phyloP scores from a whole-genome alignment of 345 rosid genomes.

The Schrenkiella parvula region DNA sequence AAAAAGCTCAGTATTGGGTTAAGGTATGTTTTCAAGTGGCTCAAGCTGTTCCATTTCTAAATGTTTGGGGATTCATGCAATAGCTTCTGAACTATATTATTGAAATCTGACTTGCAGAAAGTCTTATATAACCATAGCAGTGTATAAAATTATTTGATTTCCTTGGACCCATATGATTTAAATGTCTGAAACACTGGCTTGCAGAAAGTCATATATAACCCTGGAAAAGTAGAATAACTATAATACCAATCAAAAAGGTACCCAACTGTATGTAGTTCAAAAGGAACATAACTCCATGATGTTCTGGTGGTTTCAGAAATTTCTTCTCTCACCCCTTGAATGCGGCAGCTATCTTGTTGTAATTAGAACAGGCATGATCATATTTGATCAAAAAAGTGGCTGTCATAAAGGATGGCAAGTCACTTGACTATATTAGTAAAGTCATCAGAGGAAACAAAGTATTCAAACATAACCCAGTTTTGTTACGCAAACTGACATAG shows the following conservation, averaged over 20 bases:
- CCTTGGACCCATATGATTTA: background rate
- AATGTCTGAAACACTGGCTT: background rate
- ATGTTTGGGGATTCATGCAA: background rate
- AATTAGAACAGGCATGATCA: background rate
- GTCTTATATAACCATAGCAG: background rate
- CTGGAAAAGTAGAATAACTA: background rate
- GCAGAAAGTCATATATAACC: background rate
- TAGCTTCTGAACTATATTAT: background rate
- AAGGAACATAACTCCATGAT: background rate
- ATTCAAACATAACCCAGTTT: background rate
- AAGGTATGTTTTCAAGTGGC: slow-evolving; percentile 48
- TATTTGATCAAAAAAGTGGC: background rate
- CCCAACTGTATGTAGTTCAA: background rate
- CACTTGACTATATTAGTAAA: background rate
- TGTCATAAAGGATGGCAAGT: background rate
- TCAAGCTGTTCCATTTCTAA: background rate
- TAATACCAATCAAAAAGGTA: background rate
- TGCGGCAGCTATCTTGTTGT: background rate
- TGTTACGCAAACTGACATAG: background rate
- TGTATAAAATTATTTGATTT: background rate
- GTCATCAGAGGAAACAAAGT: background rate
- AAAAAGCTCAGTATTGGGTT: slow-evolving; percentile 96
- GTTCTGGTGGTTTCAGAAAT: background rate
- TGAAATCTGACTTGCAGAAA: background rate
- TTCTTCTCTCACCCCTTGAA: background rate